Evolutionary conservation across 2,329 filamentous ascomycete species (phyloP), one percentile per base, ranked within the genome.

Genomic region (Colletotrichum sojae): DNA sequence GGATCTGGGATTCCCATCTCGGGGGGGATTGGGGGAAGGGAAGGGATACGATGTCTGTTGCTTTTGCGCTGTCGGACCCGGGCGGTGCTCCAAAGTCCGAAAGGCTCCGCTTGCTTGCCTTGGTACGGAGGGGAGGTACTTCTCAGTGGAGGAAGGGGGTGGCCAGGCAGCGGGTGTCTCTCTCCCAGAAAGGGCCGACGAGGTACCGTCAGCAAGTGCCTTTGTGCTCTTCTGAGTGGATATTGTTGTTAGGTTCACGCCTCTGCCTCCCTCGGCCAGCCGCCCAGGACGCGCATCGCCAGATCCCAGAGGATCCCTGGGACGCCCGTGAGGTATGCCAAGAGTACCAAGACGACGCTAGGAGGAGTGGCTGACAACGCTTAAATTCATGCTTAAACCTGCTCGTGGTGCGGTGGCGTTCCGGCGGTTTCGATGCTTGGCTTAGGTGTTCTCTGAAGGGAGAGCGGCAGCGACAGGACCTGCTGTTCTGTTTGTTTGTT

Each of bases 331-430:
- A 69, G 49, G 62, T 72, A 73, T 78, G 81, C 81, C 81, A 83
- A 83, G 81, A 73, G 73, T 59, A 77, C 63, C 67, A 67, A 70
- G 59, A 63, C 55, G 46, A 22, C 70, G 67, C 70, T 71, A 71
- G 68, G 51, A 57, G 27, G 31, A 58, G 78, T 82, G 80, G 80
- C 81, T 81, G 79, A 78, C 79, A 83, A 83, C 81, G 82, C 81
- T 83, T 83, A 83, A 83, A 83, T 82, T 82, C 81, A 83, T 83
- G 82, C 82, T 83, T 83, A 83, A 83, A 83, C 63, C 56, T 71
- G 70, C 70, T 70, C 63, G 68, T 64, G 63, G 63, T 63, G 67
- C 62, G 18, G 63, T 59, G 67, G 67, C 63, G 59, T 56, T 5
- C 39, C 39, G 31, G 25, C 53, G n/a, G 53, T 51, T 36, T 25